Percentiles rank a stretch among this genome's conserved stretches.
phyloP scores from a whole-genome alignment of 176 grass and related monocot genomes.

The Urochloa ruziziensis region DNA sequence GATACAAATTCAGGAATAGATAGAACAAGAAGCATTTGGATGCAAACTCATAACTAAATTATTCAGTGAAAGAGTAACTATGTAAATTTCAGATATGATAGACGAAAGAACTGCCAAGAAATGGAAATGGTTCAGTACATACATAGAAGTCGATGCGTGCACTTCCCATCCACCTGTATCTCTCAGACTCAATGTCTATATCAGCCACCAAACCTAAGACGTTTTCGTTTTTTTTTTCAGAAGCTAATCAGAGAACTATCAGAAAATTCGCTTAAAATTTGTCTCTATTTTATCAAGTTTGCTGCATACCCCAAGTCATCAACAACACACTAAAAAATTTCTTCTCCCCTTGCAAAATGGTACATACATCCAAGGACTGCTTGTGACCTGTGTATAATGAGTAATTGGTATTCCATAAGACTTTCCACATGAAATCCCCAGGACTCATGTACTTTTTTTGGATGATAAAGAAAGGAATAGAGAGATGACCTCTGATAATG shows the following conservation, averaged over 20 bases:
- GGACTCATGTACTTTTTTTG: not conserved
- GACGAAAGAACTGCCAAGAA: not conserved
- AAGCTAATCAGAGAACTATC: not conserved
- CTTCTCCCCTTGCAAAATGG: constrained; percentile 57
- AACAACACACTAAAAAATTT: constrained; percentile 73
- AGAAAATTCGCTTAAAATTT: not conserved
- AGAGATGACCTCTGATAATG: constrained; percentile 65
- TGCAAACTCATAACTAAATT: no score
- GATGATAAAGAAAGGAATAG: not conserved
- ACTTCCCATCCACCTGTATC: constrained; percentile 89
- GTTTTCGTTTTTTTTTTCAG: not conserved
- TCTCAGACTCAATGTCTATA: constrained; percentile 87
- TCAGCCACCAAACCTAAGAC: constrained; percentile 79
- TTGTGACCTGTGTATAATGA: constrained; percentile 57
- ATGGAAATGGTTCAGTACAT: constrained; percentile 24
- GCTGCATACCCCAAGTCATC: constrained; percentile 78
- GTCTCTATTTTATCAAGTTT: not conserved
- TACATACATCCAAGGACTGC: constrained; percentile 68
- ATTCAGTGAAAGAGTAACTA: no score
- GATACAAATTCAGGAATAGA: no score
- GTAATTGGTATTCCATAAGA: not conserved
- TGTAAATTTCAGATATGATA: not conserved
- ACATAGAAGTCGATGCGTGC: constrained; percentile 83
- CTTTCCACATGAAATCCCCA: not conserved
- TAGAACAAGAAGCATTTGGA: no score